Evolutionary conservation across 148 eudicot genomes (phyloP), one percentile per base, ranked within the genome.

Genomic region (Oxyria digyna): DNA sequence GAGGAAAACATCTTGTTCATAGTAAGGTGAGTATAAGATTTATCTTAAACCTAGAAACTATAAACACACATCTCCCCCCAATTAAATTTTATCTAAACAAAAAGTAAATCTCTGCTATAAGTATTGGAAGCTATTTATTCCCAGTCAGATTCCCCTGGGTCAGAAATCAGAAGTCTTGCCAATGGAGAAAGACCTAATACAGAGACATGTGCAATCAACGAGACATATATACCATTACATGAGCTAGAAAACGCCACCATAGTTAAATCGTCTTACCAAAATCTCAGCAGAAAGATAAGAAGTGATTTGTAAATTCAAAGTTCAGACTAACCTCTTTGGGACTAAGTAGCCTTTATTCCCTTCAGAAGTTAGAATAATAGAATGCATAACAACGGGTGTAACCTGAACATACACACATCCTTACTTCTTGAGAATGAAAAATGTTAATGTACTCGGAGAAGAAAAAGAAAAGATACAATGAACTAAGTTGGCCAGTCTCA

Each of bases 311-410:
- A 55, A 26, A 31, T 52, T 55, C 35, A 55, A 55, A 26, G 17
- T 55, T 55, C 33, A 55, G 12, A 55, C 15, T 3, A 26, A 55
- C 63, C 63, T 55, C 63, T 26, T 26, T 55, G 35, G 63, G 32
- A 55, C 63, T 33, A 55, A 55, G 63, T 55, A 55, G 13, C 63
- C 26, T 55, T 55, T 32, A 55, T 55, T 55, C 26, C 63, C 63
- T 55, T 55, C 33, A 55, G 63, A 55, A 55, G 5, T 55, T 27
- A 55, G 26, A 55, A 33, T 55, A n/a, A 33, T 33, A 55, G 33
- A 32, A 55, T 55, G 33, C 6, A 10, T 9, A 55, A 55, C 12
- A 8, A 8, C 3, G 7, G 63, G 27, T 21, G 63, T 55, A 55
- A 55, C 63, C 63, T 55, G 40, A 55, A 27, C 14, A 55, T 55